These are phyloP conservation scores for Fusarium bactridioides DNA, from an alignment of 2,329 filamentous ascomycete genomes.

Conservation along the genomic window DNA sequence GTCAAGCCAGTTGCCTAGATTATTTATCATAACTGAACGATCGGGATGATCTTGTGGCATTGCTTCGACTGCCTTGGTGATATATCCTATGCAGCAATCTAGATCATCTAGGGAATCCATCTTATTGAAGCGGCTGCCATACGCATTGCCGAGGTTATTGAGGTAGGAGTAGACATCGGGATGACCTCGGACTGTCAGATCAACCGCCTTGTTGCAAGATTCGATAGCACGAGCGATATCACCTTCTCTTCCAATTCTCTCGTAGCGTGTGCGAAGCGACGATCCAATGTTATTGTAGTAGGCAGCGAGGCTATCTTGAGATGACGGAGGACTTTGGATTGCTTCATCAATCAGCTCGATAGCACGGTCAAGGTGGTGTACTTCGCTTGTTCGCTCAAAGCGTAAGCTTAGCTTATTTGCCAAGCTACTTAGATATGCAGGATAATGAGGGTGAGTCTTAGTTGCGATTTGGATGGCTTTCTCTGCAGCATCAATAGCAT, in stretches of 20 bases:
- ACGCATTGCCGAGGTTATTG: background rate
- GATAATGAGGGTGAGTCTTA: background rate
- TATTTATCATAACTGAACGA: background rate
- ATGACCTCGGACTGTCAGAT: background rate
- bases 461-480: background rate
- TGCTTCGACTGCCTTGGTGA: background rate
- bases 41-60: background rate
- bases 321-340: accelerated
- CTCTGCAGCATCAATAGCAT: background rate
- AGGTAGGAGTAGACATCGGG: background rate
- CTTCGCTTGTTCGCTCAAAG: background rate
- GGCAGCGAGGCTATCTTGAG: background rate
- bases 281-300: background rate
- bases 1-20: background rate
- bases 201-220: background rate
- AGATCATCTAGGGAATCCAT: background rate
- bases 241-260: background rate
- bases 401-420: background rate
- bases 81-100: background rate
- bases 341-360: background rate
- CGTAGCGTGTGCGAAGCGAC: background rate
- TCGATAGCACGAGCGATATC: background rate
- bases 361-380: background rate
- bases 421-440: background rate
- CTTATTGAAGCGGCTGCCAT: background rate